Evolutionary conservation across 768 basidiomycete genomes (phyloP), one percentile per base, ranked within the genome.

Genomic region (Hysterangium stoloniferum): DNA sequence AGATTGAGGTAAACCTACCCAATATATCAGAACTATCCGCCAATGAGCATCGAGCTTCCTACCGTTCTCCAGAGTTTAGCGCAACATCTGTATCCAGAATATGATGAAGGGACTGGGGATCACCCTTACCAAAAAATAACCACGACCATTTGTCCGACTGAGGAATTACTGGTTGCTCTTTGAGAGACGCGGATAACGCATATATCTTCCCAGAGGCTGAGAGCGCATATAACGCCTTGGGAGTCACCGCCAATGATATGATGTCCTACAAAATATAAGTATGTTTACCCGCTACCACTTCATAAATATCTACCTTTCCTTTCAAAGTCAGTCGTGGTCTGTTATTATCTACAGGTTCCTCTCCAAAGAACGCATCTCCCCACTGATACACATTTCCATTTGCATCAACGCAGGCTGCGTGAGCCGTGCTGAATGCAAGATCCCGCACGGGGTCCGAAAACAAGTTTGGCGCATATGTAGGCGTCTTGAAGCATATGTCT

Each of bases 321-420:
- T 71, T 72, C 41, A 88, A 61, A 1, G 83, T 84, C 37, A 73
- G 64, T 25, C 66, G 72, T 4, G 83, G 83, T 25, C 54, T 56
- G 22, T 58, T 56, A 5, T 54, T 55, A 28, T 61, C 52, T 56
- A 64, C 54, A 13, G 55, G 36, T 24, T 45, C 41, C 8, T 61
- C 55, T 13, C 71, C 71, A 55, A 72, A 73, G 63, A 80, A 85
- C 0, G 76, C 82, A 35, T 73, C 71, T 0, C 88, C 88, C 88
- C 88, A 92, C 57, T 90, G 86, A 58, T 87, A 85, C 2, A 89
- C 81, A 57, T 93, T 82, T 22, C 89, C 90, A 31, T 76, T 73
- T 6, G 78, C 79, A 59, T 91, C 87, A 17, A 91, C 77, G 54
- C 85, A 88, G 12, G 81, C 87, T 1, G 79, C 85, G 55, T 85